Percentiles rank a stretch among this genome's conserved stretches.
Evolutionary conservation across 2,329 filamentous ascomycete species (phyloP).

Genomic region (Alternaria sp.): DNA sequence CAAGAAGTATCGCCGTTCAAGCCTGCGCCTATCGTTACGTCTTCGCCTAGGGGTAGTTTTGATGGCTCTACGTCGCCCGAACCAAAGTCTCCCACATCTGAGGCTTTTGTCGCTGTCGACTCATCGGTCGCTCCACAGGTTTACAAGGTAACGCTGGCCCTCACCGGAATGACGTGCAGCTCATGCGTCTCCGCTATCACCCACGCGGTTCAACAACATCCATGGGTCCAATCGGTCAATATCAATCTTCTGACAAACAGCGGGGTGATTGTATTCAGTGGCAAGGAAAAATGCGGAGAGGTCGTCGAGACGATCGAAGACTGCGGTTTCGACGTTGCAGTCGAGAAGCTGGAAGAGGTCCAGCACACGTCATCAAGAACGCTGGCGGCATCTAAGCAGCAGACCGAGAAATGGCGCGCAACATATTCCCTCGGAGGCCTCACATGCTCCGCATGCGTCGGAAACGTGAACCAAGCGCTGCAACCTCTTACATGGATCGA

Average conservation of each 20-base stretch:
- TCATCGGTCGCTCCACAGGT: neutral
- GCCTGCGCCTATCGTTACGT: conserved; percentile 21
- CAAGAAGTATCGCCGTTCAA: conserved; percentile 23
- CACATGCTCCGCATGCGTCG: conserved; percentile 66
- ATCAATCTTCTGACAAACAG: conserved; percentile 64
- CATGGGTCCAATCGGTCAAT: conserved; percentile 58
- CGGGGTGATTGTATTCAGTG: conserved; percentile 60
- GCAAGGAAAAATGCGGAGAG: conserved; percentile 53
- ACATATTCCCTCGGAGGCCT: conserved; percentile 64
- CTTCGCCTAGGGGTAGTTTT: conserved; percentile 20
- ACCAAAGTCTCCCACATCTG: conserved; percentile 20
- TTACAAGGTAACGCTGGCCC: conserved; percentile 56
- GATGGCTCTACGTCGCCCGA: conserved; percentile 22
- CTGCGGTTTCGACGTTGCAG: conserved; percentile 53
- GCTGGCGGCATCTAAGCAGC: conserved; percentile 6
- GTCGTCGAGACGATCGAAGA: conserved; percentile 63
- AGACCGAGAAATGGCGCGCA: conserved; percentile 48
- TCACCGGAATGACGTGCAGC: conserved; percentile 69
- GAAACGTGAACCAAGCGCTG: conserved; percentile 59
- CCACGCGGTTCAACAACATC: conserved; percentile 57
- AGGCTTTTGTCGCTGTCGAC: conserved; percentile 33
- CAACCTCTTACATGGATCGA: conserved; percentile 57
- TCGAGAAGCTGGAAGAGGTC: conserved; percentile 46
- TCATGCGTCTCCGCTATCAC: conserved; percentile 64
- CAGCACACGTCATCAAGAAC: neutral